Evolutionary conservation across 1,284 basidiomycete species (phyloP).

Genomic region (Vanrija sp.): DNA sequence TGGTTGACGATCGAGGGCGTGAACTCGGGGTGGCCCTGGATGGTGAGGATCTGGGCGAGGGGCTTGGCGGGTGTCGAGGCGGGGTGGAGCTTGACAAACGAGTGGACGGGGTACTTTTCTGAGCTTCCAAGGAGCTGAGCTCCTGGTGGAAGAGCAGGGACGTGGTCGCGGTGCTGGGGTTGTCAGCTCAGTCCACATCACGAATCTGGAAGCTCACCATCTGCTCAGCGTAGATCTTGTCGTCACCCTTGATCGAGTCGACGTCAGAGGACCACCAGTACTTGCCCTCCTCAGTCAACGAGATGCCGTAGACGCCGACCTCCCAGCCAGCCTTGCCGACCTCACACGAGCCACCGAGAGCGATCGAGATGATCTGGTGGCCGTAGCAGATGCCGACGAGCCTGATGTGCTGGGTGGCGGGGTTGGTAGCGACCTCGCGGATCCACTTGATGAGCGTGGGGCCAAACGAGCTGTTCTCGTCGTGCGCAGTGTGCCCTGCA

Average conservation of each 20-base stretch:
- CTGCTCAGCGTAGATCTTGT: conserved; percentile 51
- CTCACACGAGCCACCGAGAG: conserved; percentile 50
- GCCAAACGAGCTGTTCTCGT: conserved; percentile 33
- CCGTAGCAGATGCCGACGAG: conserved; percentile 54
- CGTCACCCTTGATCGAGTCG: conserved; percentile 41
- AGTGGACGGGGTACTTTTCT: conserved; percentile 50
- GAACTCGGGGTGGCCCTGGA: conserved; percentile 56
- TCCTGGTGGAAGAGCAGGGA: conserved; percentile 48
- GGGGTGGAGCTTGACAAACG: conserved; percentile 49
- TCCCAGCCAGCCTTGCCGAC: conserved; percentile 54
- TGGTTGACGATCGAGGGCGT: conserved; percentile 51
- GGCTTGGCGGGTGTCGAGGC: conserved; percentile 43
- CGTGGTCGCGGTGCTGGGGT: conserved; percentile 51
- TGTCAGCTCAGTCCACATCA: conserved; percentile 1
- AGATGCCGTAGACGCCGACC: conserved; percentile 49
- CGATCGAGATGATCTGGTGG: conserved; percentile 54
- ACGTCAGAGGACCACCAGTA: conserved; percentile 39
- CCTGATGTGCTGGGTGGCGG: conserved; percentile 32
- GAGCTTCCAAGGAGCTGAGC: conserved; percentile 51
- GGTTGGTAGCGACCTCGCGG: conserved; percentile 23
- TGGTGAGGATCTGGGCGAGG: conserved; percentile 46
- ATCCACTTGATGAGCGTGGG: conserved; percentile 36
- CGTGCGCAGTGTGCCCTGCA: conserved; percentile 43
- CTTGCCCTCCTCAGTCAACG: conserved; percentile 49
- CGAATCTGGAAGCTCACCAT: too few species aligned